Evolutionary conservation across 2,329 filamentous ascomycete species (phyloP).

Genomic region (Colletotrichum filicis): DNA sequence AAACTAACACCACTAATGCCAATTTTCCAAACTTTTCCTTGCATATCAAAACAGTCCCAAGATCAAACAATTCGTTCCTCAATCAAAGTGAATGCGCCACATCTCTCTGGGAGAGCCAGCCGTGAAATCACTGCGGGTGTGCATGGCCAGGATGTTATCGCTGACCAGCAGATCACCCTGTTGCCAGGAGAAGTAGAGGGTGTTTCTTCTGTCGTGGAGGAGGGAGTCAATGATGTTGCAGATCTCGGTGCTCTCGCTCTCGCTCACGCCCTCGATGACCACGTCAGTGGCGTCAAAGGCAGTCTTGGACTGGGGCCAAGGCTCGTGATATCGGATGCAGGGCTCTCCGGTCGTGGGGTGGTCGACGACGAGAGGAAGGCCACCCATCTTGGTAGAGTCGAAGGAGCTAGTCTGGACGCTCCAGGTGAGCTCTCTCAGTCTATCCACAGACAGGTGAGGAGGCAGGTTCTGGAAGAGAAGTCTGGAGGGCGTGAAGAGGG

Average conservation of each 20-base stretch:
- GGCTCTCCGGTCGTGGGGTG: slow-evolving; percentile 58
- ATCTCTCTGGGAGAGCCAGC: slow-evolving; percentile 57
- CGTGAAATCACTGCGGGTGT: slow-evolving; percentile 59
- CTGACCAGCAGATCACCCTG: slow-evolving; percentile 64
- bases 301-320: slow-evolving; percentile 63
- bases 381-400: slow-evolving; percentile 52
- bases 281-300: slow-evolving; percentile 59
- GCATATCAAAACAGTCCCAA: slow-evolving; percentile 1
- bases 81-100: slow-evolving; percentile 64
- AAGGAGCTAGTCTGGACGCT: slow-evolving; percentile 60
- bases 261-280: slow-evolving; percentile 50
- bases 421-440: slow-evolving; percentile 57
- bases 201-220: slow-evolving; percentile 61
- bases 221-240: slow-evolving; percentile 53
- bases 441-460: slow-evolving; percentile 46
- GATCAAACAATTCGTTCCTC: background rate
- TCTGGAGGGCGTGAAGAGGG: slow-evolving; percentile 63
- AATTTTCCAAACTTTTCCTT: slow-evolving; percentile 13
- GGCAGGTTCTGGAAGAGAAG: slow-evolving; percentile 60
- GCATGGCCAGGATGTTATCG: slow-evolving; percentile 62
- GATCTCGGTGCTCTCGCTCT: slow-evolving; percentile 46
- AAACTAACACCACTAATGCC: slow-evolving; percentile 6
- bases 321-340: slow-evolving; percentile 66
- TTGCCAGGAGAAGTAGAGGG: slow-evolving; percentile 63
- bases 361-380: slow-evolving; percentile 54